Conservation (phyloP, 1,139 yeast genomes). For the Nakaseomyces kungkrabaensis region DNA sequence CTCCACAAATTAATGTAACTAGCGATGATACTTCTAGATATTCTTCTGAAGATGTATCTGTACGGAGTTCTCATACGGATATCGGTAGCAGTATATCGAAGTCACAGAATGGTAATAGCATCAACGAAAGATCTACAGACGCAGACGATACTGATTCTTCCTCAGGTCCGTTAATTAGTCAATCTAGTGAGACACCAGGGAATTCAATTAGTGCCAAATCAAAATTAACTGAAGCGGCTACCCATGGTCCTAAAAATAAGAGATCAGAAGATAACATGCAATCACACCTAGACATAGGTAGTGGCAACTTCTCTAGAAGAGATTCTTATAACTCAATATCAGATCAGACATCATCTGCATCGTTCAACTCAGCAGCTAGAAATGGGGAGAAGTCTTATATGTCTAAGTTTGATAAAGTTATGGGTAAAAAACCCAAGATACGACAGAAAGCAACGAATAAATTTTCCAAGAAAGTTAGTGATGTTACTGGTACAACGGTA, state of each 20-base stretch:
- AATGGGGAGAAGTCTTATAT: conserved; percentile 3
- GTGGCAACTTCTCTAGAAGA: background rate
- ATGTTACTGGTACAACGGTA: background rate
- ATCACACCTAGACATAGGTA: background rate
- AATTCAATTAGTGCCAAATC: background rate
- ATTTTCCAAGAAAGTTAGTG: background rate
- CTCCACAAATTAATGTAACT: background rate
- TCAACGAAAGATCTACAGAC: background rate
- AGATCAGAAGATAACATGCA: conserved; percentile 1
- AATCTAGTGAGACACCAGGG: background rate
- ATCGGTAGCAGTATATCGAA: background rate
- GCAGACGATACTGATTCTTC: background rate
- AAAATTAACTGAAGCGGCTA: background rate
- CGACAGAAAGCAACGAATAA: conserved; percentile 16
- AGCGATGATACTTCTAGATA: background rate
- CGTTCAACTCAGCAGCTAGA: background rate
- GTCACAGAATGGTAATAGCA: background rate
- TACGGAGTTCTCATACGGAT: background rate
- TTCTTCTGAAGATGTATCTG: background rate
- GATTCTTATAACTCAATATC: background rate
- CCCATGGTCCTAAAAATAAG: background rate
- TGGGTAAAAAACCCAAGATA: conserved; percentile 14
- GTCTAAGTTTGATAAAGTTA: conserved; percentile 16
- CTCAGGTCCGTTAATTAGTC: background rate
- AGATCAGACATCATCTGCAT: background rate